These are phyloP conservation scores for Neohortaea acidophila DNA, from an alignment of 495 filamentous ascomycete genomes.

Conservation along the genomic window DNA sequence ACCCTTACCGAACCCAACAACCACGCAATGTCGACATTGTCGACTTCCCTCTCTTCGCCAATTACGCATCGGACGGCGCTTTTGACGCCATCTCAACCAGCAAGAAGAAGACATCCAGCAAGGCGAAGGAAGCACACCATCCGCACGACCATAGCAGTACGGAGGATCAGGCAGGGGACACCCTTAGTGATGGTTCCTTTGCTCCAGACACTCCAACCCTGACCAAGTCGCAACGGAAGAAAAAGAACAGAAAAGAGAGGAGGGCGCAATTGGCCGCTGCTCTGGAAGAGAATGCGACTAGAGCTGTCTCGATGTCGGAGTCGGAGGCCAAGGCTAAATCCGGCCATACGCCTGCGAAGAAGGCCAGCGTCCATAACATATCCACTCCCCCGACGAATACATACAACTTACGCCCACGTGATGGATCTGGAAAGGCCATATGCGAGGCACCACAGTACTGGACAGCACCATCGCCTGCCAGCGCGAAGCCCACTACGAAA, in stretches of 20 bases:
- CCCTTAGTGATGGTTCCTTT: slow-evolving; percentile 10
- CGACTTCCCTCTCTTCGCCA: slow-evolving; percentile 2
- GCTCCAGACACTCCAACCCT: slow-evolving; percentile 13
- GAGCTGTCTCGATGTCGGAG: slow-evolving; percentile 15
- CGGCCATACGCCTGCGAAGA: slow-evolving; percentile 12
- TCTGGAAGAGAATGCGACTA: slow-evolving; percentile 1
- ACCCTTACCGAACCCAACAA: no score
- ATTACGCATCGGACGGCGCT: slow-evolving; percentile 20
- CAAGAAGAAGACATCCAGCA: not conserved
- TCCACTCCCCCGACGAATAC: not conserved
- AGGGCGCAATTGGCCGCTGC: slow-evolving; percentile 7
- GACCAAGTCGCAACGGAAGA: slow-evolving; percentile 28
- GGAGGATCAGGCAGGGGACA: slow-evolving; percentile 20
- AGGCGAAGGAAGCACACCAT: slow-evolving; percentile 24
- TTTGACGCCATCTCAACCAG: slow-evolving; percentile 11
- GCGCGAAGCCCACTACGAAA: not conserved
- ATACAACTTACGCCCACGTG: slow-evolving; percentile 9
- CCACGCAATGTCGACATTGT: slow-evolving; percentile 3
- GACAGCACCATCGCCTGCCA: not conserved
- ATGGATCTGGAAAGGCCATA: slow-evolving; percentile 4
- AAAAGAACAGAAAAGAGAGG: slow-evolving; percentile 17
- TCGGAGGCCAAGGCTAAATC: slow-evolving; percentile 19
- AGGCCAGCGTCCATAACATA: slow-evolving; percentile 13
- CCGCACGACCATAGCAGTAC: slow-evolving; percentile 26
- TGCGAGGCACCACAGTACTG: no score